Conservation (phyloP, 2,329 filamentous ascomycete species). For the Sarocladium oryzae region DNA sequence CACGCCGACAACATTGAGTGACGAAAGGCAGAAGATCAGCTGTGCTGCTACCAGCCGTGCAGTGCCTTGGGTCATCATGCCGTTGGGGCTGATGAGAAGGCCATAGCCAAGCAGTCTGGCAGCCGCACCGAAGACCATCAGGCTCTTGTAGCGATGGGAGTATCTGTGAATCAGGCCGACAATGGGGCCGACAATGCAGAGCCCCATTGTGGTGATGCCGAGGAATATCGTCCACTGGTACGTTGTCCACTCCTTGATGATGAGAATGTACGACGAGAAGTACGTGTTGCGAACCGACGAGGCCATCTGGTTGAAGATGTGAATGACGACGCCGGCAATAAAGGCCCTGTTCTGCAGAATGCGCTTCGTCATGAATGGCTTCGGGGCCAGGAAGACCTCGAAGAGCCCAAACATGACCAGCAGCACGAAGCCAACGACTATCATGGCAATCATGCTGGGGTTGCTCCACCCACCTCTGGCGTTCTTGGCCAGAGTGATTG, state of each 20-base stretch:
- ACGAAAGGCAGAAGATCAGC: slow-evolving; percentile 29
- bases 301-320: slow-evolving; percentile 28
- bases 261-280: slow-evolving; percentile 30
- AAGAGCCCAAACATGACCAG: slow-evolving; percentile 27
- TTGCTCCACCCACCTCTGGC: slow-evolving; percentile 28
- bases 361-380: slow-evolving; percentile 25
- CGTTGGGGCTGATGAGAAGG: slow-evolving; percentile 23
- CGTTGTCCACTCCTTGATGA: slow-evolving; percentile 34
- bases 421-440: slow-evolving; percentile 19
- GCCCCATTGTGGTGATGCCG: slow-evolving; percentile 31
- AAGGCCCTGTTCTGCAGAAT: slow-evolving; percentile 26
- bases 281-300: slow-evolving; percentile 30
- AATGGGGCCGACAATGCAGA: slow-evolving; percentile 29
- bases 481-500: slow-evolving; percentile 46
- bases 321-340: slow-evolving; percentile 21
- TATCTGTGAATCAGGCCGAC: slow-evolving; percentile 27
- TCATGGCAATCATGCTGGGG: slow-evolving; percentile 22
- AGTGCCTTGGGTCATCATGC: slow-evolving; percentile 26
- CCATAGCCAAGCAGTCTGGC: slow-evolving; percentile 30
- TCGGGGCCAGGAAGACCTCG: slow-evolving; percentile 25
- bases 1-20: slow-evolving; percentile 31
- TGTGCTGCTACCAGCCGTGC: slow-evolving; percentile 27
- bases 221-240: slow-evolving; percentile 36
- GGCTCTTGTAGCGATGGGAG: slow-evolving; percentile 34
- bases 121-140: slow-evolving; percentile 31